phyloP scores from a whole-genome alignment of 2,329 filamentous ascomycete species.

The Graphiopsis chlorocephala region DNA sequence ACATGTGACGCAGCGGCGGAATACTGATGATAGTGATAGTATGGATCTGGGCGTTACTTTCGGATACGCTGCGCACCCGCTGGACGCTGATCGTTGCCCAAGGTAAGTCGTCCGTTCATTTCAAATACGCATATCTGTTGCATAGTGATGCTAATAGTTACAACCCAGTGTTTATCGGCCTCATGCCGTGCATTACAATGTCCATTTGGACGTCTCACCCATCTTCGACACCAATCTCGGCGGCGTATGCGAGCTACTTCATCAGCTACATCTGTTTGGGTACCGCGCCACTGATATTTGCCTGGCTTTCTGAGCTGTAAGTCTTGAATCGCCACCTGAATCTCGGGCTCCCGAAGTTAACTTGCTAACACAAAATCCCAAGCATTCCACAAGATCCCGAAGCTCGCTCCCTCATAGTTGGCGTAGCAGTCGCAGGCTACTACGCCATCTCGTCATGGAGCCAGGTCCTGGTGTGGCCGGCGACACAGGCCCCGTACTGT shows the following conservation, averaged over 20 bases:
- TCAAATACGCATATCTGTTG: background rate
- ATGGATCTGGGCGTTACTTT: conserved; percentile 55
- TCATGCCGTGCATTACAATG: conserved; percentile 52
- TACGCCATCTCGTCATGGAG: conserved; percentile 54
- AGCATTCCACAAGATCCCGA: conserved; percentile 50
- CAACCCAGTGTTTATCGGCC: conserved; percentile 38
- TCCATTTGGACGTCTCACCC: conserved; percentile 53
- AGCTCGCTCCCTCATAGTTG: conserved; percentile 49
- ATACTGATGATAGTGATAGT: conserved; percentile 31
- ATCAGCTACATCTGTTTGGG: conserved; percentile 49
- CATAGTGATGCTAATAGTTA: background rate
- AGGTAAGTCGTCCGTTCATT: conserved; percentile 23
- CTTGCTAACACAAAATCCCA: background rate
- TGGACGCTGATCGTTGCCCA: conserved; percentile 53
- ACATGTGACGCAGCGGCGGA: background rate
- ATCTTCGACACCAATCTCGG: conserved; percentile 40
- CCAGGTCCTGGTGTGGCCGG: conserved; percentile 53
- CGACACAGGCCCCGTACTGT: conserved; percentile 49
- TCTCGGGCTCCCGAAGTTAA: background rate
- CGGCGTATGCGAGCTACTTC: conserved; percentile 54
- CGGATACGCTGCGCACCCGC: conserved; percentile 49
- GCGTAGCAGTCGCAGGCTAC: conserved; percentile 49
- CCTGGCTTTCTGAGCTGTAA: conserved; percentile 51
- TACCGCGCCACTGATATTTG: conserved; percentile 52
- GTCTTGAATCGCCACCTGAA: background rate